Evolutionary conservation across 352 stramenopile genomes (phyloP).

Genomic region (Phytophthora crassamura): DNA sequence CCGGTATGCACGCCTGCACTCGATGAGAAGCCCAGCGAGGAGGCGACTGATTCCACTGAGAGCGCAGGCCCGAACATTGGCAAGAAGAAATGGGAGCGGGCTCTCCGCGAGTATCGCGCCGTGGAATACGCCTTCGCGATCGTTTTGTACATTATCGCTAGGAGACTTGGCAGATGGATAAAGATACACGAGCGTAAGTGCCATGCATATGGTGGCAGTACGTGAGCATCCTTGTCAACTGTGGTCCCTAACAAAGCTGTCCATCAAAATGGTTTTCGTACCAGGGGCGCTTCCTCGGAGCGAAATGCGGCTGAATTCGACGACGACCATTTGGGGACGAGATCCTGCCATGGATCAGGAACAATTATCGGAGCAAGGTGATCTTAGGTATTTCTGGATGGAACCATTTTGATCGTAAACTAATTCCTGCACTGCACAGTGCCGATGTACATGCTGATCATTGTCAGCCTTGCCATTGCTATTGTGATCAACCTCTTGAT

Average conservation of each 20-base stretch:
- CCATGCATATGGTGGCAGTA: background rate
- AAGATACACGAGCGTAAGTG: slow-evolving; percentile 32
- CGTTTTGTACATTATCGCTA: slow-evolving; percentile 38
- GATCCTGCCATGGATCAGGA: slow-evolving; percentile 57
- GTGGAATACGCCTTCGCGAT: slow-evolving; percentile 38
- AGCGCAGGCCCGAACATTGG: background rate
- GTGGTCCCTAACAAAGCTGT: background rate
- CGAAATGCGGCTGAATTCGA: slow-evolving; percentile 52
- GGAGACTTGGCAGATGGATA: slow-evolving; percentile 27
- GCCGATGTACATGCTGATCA: slow-evolving; percentile 53
- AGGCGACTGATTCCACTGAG: background rate
- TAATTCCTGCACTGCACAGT: slow-evolving; percentile 32
- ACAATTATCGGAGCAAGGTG: slow-evolving; percentile 54
- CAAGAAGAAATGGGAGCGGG: slow-evolving; percentile 24
- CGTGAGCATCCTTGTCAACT: background rate
- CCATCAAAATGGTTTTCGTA: too few species aligned
- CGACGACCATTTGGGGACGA: slow-evolving; percentile 49
- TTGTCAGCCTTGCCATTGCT: slow-evolving; percentile 44
- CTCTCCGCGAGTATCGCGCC: slow-evolving; percentile 28
- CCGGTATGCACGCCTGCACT: slow-evolving; percentile 14
- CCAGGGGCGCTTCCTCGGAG: slow-evolving; percentile 52
- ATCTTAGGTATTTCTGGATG: background rate
- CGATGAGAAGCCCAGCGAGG: slow-evolving; percentile 11
- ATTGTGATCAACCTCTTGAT: slow-evolving; percentile 60
- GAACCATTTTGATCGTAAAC: too few species aligned